A percentile compares a stretch with the other conserved stretches of the same genome.
Conservation (phyloP, 139 green algal genomes). For the Axilococcus clingmanii region DNA sequence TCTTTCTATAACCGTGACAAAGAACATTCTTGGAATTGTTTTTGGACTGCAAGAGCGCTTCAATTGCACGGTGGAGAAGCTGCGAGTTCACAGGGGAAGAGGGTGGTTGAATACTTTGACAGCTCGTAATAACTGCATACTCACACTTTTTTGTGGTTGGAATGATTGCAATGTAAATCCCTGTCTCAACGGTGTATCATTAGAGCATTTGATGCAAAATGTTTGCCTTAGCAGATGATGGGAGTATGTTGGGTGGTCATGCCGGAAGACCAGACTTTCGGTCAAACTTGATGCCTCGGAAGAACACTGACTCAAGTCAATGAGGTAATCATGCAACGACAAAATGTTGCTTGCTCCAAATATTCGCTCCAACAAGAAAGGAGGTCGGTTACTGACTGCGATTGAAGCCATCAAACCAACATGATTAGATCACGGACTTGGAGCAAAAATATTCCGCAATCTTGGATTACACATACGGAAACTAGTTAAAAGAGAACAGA, state of each 20-base stretch:
- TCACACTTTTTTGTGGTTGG: too few relatives aligned
- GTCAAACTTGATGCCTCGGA: constrained; percentile 9
- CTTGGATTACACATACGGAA: too few relatives aligned
- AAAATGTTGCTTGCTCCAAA: constrained; percentile 12
- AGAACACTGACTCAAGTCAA: constrained; percentile 7
- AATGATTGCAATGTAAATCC: too few relatives aligned
- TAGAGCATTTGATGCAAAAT: constrained; percentile 7
- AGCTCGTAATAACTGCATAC: too few relatives aligned
- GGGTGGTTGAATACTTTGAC: too few relatives aligned
- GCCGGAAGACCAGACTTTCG: constrained; percentile 4
- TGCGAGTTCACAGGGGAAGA: constrained; percentile 16
- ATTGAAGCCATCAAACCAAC: too few relatives aligned
- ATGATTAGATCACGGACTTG: too few relatives aligned
- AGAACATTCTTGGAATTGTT: constrained; percentile 36
- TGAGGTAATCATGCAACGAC: constrained; percentile 10
- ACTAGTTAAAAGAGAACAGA: too few relatives aligned
- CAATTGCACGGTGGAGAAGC: constrained; percentile 45
- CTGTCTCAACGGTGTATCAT: neutral
- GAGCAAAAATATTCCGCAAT: too few relatives aligned
- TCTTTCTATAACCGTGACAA: constrained; percentile 38
- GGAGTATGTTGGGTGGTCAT: constrained; percentile 17
- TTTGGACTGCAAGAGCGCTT: constrained; percentile 31
- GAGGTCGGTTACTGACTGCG: too few relatives aligned
- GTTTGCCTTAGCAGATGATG: constrained; percentile 14
- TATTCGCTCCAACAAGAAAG: constrained; percentile 8